Evolutionary conservation across 352 stramenopile genomes (phyloP), one percentile per base, ranked within the genome.

Genomic region (Globisporangium heterothallicum): DNA sequence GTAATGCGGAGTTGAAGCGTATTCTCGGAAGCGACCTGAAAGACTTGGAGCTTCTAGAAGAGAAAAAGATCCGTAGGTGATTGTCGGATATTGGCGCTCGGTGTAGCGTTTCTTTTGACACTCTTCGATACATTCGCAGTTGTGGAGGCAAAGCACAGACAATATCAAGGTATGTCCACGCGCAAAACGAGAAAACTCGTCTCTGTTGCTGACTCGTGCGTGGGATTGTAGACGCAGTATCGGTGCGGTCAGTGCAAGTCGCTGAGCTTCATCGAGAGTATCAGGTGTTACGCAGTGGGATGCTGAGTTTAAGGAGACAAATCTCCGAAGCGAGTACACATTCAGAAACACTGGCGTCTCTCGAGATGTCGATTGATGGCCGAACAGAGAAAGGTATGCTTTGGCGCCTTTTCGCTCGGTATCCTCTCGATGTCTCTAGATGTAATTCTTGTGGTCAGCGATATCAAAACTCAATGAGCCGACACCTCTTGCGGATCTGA

Each of bases 21-120:
- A 46, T 56, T n/a, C 22, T 74, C 55, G 45, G 43, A 10, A 49
- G 26, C 13, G 53, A 84, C 22, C 50, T 57, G 5, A 57, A 49
- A 32, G 58, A 78, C 19, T 42, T 89, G 7, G 49, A 65, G 13
- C 42, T 24, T 0, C 52, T 86, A 2, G 73, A 81, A 54, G 72
- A 72, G 38, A 80, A 71, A 19, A 60, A 73, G 47, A 66, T 54
- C 6, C 62, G 78, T 86, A 55, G 26, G 40, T 18, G 14, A 13
- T 32, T 6, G 19, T 38, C 22, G 6, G 62, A 0, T 18, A 22
- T 16, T 21, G 30, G 4, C 13, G 13, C 19, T 29, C 32, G 18
- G 2, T 32, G 46, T 30, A 1, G 26, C 14, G 35, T 35, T 41
- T 13, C 2, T 32, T 36, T 14, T 46, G 13, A 42, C 34, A 14